phyloP scores from a whole-genome alignment of 1,139 yeast species.

The Pichia sp. region DNA sequence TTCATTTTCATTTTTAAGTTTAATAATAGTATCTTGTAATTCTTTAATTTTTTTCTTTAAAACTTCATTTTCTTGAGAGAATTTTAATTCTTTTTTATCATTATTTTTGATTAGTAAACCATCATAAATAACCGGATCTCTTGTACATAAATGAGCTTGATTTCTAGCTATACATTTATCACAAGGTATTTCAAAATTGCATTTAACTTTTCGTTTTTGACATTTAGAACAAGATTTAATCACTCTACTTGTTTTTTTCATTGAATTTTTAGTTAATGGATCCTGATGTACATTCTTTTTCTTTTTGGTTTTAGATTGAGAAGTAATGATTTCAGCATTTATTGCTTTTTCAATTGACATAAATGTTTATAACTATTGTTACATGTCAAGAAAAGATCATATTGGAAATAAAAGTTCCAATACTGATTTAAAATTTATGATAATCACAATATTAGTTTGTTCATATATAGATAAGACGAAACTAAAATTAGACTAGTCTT shows the following conservation, averaged over 20 bases:
- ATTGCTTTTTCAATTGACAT: too few species aligned
- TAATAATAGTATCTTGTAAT: constrained; percentile 21
- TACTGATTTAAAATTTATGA: too few species aligned
- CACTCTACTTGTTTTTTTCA: constrained; percentile 24
- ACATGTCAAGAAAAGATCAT: too few species aligned
- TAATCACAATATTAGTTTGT: too few species aligned
- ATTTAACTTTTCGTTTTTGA: constrained; percentile 29
- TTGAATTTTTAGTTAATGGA: constrained; percentile 1
- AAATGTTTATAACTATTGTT: too few species aligned
- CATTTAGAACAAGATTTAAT: constrained; percentile 30
- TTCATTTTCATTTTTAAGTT: constrained; percentile 8
- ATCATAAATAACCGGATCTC: constrained; percentile 28
- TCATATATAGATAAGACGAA: too few species aligned
- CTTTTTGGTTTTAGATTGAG: not conserved
- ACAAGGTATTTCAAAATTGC: constrained; percentile 32
- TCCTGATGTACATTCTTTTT: not conserved
- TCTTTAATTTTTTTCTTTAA: constrained; percentile 24
- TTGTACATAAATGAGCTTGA: constrained; percentile 25
- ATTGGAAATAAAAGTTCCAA: too few species aligned
- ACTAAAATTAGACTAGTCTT: too few species aligned
- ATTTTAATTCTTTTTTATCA: constrained; percentile 21
- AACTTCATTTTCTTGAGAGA: constrained; percentile 26
- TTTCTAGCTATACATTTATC: constrained; percentile 30
- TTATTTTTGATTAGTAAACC: constrained; percentile 24
- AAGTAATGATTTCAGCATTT: too few species aligned